Evolutionary conservation across 768 basidiomycete species (phyloP), one percentile per base, ranked within the genome.

Genomic region (Rhizopogon sp.): DNA sequence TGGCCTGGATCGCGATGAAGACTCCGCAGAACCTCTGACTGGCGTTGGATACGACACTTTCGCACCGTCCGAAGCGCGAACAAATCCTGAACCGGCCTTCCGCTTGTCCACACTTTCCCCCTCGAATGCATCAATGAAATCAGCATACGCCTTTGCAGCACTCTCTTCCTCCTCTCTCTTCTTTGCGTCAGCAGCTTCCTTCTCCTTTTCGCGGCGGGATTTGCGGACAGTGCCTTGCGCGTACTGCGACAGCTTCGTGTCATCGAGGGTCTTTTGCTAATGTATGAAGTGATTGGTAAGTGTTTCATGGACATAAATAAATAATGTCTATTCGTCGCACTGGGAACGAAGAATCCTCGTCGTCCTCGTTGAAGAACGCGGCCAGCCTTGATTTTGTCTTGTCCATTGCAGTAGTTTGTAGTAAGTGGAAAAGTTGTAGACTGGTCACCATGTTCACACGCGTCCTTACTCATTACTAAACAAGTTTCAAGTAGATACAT

Each of bases 111-210:
- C 73, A 43, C 80, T 83, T 43, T 88, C 87, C 6, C 85, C 86
- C 45, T 93, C 90, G 63, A 93, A 94, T 20, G 84, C 84, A 58
- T 90, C 86, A 60, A 93, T 65, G 68, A 92, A 95, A 61, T 94
- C 93, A 25, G 85, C 85, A 64, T 88, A 89, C 2, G 87, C 89
- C 62, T 80, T 85, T 4, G 84, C 89, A 42, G 89, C 89, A 60
- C 80, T 78, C 50, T 84, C 85, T 65, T 92, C 90, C 64, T 93
- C 91, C 65, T 91, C 89, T 58, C 78, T 81, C 63, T 86, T 85
- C 72, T 93, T 97, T 39, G 86, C 87, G 64, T 95, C 93, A 37
- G 91, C 95, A 47, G 87, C 88, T 64, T 98, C 95, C 64, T 85
- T 86, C 67, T 98, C 97, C 64, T 89, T 88, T 72, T 98, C 95